Evolutionary conservation across 108 stramenopile genomes (phyloP).

Genomic region (Chaetoceros muelleri): DNA sequence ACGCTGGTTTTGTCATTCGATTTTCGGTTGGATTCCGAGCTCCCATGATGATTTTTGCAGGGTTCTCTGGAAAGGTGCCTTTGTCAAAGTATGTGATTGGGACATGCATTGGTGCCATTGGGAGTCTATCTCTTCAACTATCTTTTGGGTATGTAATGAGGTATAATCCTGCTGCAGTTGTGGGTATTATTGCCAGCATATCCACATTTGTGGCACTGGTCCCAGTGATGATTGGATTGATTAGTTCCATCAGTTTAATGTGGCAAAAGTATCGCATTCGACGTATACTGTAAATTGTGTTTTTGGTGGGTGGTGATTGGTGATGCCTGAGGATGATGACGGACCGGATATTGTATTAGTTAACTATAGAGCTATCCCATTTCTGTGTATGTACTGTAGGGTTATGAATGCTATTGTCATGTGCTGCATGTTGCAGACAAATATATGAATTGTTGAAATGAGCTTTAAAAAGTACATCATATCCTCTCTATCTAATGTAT

Average conservation of each 20-base stretch:
- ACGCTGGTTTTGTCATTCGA: slow-evolving; percentile 9
- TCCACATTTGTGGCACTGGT: slow-evolving; percentile 5
- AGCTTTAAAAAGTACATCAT: too few species aligned
- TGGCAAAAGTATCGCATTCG: not conserved
- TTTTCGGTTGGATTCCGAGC: slow-evolving; percentile 9
- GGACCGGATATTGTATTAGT: too few species aligned
- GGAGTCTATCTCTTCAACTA: slow-evolving; percentile 4
- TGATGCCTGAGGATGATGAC: too few species aligned
- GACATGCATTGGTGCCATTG: slow-evolving; percentile 3
- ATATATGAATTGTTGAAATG: too few species aligned
- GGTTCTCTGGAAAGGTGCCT: slow-evolving; percentile 2
- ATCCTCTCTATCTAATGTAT: too few species aligned
- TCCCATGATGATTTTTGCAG: slow-evolving; percentile 10
- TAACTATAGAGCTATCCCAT: too few species aligned
- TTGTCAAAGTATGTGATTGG: slow-evolving; percentile 5
- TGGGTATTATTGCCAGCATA: slow-evolving; percentile 4
- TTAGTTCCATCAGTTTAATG: not conserved
- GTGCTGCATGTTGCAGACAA: too few species aligned
- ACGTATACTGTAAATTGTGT: too few species aligned
- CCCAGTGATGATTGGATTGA: slow-evolving; percentile 1
- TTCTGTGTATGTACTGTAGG: too few species aligned
- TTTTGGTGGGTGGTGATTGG: too few species aligned
- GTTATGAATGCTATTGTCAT: too few species aligned
- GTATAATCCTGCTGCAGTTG: slow-evolving; percentile 7
- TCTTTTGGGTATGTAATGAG: slow-evolving; percentile 2